phyloP scores from a whole-genome alignment of 345 rosid genomes.

The Gossypium thurberi region DNA sequence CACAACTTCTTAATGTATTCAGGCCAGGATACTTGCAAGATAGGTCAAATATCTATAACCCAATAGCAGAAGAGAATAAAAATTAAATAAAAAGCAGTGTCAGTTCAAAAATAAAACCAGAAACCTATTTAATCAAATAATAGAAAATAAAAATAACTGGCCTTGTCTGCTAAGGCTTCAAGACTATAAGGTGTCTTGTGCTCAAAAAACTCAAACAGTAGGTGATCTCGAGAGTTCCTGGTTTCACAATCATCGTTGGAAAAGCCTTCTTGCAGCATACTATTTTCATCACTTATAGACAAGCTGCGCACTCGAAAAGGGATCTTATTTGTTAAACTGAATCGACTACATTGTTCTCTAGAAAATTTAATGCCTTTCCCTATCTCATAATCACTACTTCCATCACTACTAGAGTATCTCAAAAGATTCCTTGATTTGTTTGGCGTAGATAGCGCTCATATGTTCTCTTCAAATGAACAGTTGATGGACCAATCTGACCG shows the following conservation, averaged over 20 bases:
- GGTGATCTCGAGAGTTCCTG: conserved; percentile 13
- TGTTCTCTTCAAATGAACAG: no score
- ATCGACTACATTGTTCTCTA: background rate
- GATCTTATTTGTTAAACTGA: conserved; percentile 4
- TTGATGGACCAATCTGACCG: no score
- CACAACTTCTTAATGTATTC: conserved; percentile 29
- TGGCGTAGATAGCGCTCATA: no score
- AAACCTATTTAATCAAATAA: conserved; percentile 15
- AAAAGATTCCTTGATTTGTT: no score
- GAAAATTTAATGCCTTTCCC: conserved; percentile 24
- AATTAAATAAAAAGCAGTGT: background rate
- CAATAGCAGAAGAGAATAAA: background rate
- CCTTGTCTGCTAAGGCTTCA: conserved; percentile 34
- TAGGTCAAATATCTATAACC: conserved; percentile 26
- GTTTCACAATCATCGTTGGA: conserved; percentile 29
- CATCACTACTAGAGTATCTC: conserved; percentile 28
- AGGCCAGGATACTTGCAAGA: conserved; percentile 20
- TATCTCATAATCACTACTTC: conserved; percentile 39
- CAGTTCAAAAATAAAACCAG: background rate
- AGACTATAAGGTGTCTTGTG: conserved; percentile 27
- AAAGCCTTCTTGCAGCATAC: conserved; percentile 21
- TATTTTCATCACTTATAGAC: conserved; percentile 24
- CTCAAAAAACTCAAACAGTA: conserved; percentile 33
- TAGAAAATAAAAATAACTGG: conserved; percentile 16
- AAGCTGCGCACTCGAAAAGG: conserved; percentile 18